A percentile compares a stretch with the other conserved stretches of the same genome.
Conservation (phyloP, 345 rosid genomes). For the Streptanthus diversifolius region DNA sequence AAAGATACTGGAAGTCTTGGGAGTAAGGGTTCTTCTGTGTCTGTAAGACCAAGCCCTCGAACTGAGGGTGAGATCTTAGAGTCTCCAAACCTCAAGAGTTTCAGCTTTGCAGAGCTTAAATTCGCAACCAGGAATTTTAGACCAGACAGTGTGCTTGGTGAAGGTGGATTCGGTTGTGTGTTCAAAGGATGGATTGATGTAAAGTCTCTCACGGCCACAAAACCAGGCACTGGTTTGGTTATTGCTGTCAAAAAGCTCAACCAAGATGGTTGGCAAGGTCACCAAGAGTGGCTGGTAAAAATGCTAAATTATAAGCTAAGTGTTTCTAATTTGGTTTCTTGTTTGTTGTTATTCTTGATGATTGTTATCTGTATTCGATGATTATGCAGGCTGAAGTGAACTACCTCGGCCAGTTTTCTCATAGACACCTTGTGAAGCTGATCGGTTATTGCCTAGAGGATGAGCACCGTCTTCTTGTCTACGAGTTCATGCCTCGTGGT, state of each 20-base stretch:
- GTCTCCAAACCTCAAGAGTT: conserved; percentile 61
- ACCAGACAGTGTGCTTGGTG: conserved; percentile 76
- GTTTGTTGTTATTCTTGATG: background rate
- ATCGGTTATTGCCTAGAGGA: conserved; percentile 92
- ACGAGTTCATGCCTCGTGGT: conserved; percentile 96
- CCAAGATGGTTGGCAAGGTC: conserved; percentile 72
- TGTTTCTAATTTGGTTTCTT: background rate
- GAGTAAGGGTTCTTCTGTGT: conserved; percentile 39
- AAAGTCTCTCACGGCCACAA: conserved; percentile 55
- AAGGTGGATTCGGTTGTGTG: conserved; percentile 82
- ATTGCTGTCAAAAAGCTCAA: conserved; percentile 75
- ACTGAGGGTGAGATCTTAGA: conserved; percentile 72
- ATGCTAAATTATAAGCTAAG: background rate
- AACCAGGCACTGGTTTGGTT: conserved; percentile 73
- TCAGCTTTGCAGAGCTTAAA: conserved; percentile 51
- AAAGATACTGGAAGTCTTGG: conserved; percentile 37
- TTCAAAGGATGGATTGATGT: conserved; percentile 84
- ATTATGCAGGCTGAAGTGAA: conserved; percentile 86
- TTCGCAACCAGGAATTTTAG: conserved; percentile 71
- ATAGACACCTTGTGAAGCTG: conserved; percentile 87
- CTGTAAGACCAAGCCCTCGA: conserved; percentile 53
- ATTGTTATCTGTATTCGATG: background rate
- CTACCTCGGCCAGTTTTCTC: conserved; percentile 90
- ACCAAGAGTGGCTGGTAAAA: conserved; percentile 70
- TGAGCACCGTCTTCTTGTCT: conserved; percentile 87